Percentiles rank a stretch among this genome's conserved stretches.
These are phyloP conservation scores for Tolypocladium album DNA, from an alignment of 2,329 filamentous ascomycete genomes.

Conservation along the genomic window DNA sequence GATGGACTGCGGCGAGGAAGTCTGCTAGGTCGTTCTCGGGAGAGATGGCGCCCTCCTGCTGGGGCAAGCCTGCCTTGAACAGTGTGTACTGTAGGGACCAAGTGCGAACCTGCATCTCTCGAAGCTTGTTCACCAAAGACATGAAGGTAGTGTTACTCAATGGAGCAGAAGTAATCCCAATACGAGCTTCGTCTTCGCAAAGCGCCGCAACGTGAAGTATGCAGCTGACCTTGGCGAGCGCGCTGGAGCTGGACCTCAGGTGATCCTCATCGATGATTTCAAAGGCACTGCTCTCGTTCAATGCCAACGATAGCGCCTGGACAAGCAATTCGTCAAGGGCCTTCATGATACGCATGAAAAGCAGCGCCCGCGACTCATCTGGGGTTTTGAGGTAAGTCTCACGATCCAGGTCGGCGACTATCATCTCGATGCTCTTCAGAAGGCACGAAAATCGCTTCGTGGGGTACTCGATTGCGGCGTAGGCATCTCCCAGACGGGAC, in stretches of 20 bases:
- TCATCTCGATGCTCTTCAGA: conserved; percentile 74
- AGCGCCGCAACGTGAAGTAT: conserved; percentile 71
- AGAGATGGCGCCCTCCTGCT: conserved; percentile 50
- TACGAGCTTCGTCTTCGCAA: conserved; percentile 75
- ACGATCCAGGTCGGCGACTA: conserved; percentile 50
- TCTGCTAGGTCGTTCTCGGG: conserved; percentile 66
- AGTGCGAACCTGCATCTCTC: conserved; percentile 76
- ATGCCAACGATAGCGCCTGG: conserved; percentile 56
- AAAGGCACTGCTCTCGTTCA: conserved; percentile 60
- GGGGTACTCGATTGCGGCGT: conserved; percentile 70
- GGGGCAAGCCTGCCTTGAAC: conserved; percentile 66
- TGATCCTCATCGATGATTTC: conserved; percentile 78
- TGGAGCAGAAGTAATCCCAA: conserved; percentile 58
- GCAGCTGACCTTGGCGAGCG: conserved; percentile 60
- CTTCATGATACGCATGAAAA: conserved; percentile 67
- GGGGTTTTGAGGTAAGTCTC: conserved; percentile 54
- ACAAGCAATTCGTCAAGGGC: conserved; percentile 68
- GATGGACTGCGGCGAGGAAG: conserved; percentile 72
- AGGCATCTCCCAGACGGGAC: conserved; percentile 84
- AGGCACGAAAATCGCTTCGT: conserved; percentile 86
- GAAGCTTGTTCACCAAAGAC: conserved; percentile 52
- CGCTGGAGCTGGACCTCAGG: conserved; percentile 59
- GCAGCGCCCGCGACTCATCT: conserved; percentile 53
- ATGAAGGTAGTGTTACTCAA: conserved; percentile 44
- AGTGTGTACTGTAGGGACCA: conserved; percentile 85